Evolutionary conservation across 257 asterid genomes (phyloP).

Genomic region (Ilex aquifolium): DNA sequence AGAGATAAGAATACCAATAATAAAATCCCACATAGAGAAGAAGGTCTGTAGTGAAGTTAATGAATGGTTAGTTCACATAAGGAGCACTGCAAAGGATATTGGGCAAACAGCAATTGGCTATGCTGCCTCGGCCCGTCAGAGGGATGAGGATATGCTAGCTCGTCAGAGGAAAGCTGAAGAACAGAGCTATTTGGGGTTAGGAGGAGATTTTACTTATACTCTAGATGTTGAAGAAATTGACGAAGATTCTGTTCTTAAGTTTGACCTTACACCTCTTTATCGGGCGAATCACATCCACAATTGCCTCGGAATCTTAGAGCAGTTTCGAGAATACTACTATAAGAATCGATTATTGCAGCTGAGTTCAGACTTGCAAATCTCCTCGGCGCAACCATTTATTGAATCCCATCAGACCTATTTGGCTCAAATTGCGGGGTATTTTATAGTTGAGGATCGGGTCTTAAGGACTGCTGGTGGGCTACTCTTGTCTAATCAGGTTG

Average conservation of each 20-base stretch:
- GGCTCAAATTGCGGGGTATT: conserved; percentile 81
- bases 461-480: conserved; percentile 83
- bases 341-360: conserved; percentile 74
- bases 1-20: conserved; percentile 56
- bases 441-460: conserved; percentile 85
- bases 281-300: conserved; percentile 79
- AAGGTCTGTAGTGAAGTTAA: conserved; percentile 73
- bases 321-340: conserved; percentile 72
- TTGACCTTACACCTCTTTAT: conserved; percentile 90
- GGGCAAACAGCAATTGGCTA: conserved; percentile 84
- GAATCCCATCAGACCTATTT: conserved; percentile 72
- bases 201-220: conserved; percentile 71
- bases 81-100: conserved; percentile 75
- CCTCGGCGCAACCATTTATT: conserved; percentile 63
- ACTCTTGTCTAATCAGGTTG: conserved; percentile 64
- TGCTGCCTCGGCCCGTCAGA: conserved; percentile 83
- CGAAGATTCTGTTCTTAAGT: conserved; percentile 65
- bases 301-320: conserved; percentile 72
- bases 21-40: conserved; percentile 74
- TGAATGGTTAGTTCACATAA: conserved; percentile 83
- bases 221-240: conserved; percentile 80
- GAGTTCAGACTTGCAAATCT: conserved; percentile 78
- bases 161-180: conserved; percentile 94
- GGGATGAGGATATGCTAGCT: conserved; percentile 91
- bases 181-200: conserved; percentile 73